These are phyloP conservation scores for Polygonum maritimum DNA, from an alignment of 148 eudicot species.

Conservation along the genomic window DNA sequence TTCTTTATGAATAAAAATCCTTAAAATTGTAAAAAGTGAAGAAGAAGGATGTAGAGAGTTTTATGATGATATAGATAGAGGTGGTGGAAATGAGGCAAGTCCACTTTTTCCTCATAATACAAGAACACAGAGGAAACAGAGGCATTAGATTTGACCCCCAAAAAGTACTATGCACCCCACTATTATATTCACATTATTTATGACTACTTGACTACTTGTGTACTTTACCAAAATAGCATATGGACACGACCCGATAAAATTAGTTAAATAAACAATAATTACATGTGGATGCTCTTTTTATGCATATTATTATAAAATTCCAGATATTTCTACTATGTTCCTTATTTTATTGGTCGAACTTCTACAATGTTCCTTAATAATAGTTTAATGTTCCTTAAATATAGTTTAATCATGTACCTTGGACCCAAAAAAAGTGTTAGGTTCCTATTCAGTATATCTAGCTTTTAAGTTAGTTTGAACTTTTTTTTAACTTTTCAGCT, in stretches of 20 bases:
- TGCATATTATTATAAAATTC: not conserved
- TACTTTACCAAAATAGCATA: conserved; percentile 1
- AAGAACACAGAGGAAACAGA: conserved; percentile 1
- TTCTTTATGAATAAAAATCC: no score
- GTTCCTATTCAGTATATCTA: no score
- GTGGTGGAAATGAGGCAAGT: conserved; percentile 2
- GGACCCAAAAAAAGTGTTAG: no score
- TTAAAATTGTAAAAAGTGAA: no score
- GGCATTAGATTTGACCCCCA: not conserved
- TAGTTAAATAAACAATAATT: not conserved
- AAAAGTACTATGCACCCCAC: not conserved
- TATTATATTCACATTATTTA: not conserved
- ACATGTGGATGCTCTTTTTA: not conserved
- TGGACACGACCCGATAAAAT: not conserved
- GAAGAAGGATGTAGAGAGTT: not conserved
- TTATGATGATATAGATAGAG: not conserved
- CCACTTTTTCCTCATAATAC: not conserved
- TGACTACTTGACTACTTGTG: not conserved
- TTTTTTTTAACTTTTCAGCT: no score
- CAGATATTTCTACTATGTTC: not conserved
- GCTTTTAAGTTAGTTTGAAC: no score
- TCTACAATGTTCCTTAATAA: not conserved
- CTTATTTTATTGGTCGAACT: not conserved
- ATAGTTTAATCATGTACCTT: not conserved
- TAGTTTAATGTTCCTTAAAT: not conserved